Evolutionary conservation across 768 basidiomycete genomes (phyloP).

Genomic region (Hirschioporus abietinus): DNA sequence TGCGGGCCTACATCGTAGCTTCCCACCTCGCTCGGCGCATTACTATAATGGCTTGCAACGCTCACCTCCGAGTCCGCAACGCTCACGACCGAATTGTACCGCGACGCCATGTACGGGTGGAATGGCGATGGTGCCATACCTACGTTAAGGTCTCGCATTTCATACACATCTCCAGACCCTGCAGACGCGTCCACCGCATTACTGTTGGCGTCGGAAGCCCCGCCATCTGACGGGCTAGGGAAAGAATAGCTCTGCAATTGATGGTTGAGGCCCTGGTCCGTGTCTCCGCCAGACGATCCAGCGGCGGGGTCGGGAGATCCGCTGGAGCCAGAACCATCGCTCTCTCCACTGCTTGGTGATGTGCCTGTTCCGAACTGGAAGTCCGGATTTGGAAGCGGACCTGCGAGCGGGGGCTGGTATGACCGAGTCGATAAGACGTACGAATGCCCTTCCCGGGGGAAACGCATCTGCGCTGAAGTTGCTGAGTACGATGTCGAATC

Average conservation of each 20-base stretch:
- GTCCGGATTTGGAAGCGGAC: conserved; percentile 3
- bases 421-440: background rate
- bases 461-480: background rate
- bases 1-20: background rate
- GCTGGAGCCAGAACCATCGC: background rate
- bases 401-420: background rate
- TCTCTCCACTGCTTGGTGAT: background rate
- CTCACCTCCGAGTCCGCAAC: background rate
- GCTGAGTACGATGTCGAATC: background rate
- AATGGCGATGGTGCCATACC: background rate
- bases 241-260: background rate
- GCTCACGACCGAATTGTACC: background rate
- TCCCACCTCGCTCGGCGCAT: background rate
- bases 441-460: conserved; percentile 2
- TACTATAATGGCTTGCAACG: background rate
- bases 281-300: background rate
- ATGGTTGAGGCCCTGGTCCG: background rate
- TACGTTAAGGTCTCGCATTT: background rate
- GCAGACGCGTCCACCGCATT: background rate
- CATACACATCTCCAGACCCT: background rate
- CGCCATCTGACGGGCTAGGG: background rate
- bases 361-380: conserved; percentile 1
- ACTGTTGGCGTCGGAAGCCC: background rate
- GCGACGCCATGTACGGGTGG: background rate
- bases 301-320: background rate